Conservation (phyloP, 2,329 filamentous ascomycete genomes). For the Chaetomium strumarium region DNA sequence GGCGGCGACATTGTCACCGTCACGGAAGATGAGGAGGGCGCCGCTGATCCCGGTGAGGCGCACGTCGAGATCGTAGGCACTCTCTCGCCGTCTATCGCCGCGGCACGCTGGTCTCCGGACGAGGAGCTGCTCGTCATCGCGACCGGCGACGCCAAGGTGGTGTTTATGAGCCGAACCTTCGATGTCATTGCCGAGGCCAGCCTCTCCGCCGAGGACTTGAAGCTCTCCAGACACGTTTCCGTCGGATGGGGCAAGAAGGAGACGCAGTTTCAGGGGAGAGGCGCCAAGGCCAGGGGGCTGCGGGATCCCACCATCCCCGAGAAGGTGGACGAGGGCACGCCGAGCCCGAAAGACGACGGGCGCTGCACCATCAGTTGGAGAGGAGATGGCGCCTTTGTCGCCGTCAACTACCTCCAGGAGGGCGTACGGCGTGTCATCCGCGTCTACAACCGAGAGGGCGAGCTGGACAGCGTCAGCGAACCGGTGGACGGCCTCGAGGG, state of each 20-base stretch:
- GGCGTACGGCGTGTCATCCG: conserved; percentile 71
- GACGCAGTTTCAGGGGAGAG: conserved; percentile 92
- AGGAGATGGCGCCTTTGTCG: conserved; percentile 86
- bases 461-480: conserved; percentile 88
- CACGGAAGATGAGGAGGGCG: conserved; percentile 62
- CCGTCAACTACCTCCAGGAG: conserved; percentile 72
- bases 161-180: conserved; percentile 91
- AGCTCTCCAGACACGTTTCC: conserved; percentile 86
- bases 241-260: conserved; percentile 98
- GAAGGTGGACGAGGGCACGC: conserved; percentile 74
- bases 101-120: conserved; percentile 90
- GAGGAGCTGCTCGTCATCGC: conserved; percentile 83
- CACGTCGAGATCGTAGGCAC: conserved; percentile 94
- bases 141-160: conserved; percentile 69
- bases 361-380: conserved; percentile 79
- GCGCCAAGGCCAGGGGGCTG: conserved; percentile 76
- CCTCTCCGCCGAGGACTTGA: conserved; percentile 70
- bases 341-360: conserved; percentile 69
- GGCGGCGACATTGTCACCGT: conserved; percentile 89
- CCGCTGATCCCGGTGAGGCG: conserved; percentile 52
- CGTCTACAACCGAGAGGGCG: conserved; percentile 84
- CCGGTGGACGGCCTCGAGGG: conserved; percentile 89
- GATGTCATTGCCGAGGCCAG: conserved; percentile 72
- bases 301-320: conserved; percentile 93
- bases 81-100: conserved; percentile 84